phyloP scores from a whole-genome alignment of 495 filamentous ascomycete species.

The Aspergillus mulundensis region DNA sequence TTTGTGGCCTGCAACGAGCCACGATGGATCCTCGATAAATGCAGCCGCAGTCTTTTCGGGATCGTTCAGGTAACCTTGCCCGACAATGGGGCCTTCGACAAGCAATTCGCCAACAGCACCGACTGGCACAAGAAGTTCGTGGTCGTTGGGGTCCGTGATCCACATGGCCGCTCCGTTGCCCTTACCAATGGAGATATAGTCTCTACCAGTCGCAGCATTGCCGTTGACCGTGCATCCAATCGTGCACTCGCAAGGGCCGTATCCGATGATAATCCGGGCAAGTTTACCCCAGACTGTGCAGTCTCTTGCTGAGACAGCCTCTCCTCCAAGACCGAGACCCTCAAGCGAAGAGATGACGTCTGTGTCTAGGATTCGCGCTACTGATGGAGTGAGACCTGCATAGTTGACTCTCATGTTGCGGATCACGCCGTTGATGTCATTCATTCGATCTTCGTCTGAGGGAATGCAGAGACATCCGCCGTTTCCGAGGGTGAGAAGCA shows the following conservation, averaged over 20 bases:
- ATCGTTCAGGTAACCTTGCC: constrained; percentile 48
- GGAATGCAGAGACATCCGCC: constrained; percentile 51
- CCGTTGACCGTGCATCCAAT: constrained; percentile 45
- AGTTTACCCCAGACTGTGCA: constrained; percentile 36
- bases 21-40: constrained; percentile 47
- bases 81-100: constrained; percentile 52
- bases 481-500: constrained; percentile 39
- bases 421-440: constrained; percentile 46
- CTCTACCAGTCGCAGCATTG: constrained; percentile 36
- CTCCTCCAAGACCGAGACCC: constrained; percentile 49
- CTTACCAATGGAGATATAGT: constrained; percentile 35
- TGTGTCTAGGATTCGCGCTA: constrained; percentile 41
- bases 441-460: constrained; percentile 45
- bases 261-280: constrained; percentile 44
- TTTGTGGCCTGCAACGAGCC: constrained; percentile 41
- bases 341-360: constrained; percentile 43
- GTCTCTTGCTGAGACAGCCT: constrained; percentile 41
- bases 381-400: constrained; percentile 48
- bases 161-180: constrained; percentile 41
- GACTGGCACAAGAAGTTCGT: constrained; percentile 42
- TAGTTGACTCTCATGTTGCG: constrained; percentile 41
- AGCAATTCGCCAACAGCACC: constrained; percentile 52
- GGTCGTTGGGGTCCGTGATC: constrained; percentile 46
- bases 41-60: constrained; percentile 39
- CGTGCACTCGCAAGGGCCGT: constrained; percentile 49